These are phyloP conservation scores for Penicillium palitans DNA, from an alignment of 2,329 filamentous ascomycete genomes.

Conservation along the genomic window DNA sequence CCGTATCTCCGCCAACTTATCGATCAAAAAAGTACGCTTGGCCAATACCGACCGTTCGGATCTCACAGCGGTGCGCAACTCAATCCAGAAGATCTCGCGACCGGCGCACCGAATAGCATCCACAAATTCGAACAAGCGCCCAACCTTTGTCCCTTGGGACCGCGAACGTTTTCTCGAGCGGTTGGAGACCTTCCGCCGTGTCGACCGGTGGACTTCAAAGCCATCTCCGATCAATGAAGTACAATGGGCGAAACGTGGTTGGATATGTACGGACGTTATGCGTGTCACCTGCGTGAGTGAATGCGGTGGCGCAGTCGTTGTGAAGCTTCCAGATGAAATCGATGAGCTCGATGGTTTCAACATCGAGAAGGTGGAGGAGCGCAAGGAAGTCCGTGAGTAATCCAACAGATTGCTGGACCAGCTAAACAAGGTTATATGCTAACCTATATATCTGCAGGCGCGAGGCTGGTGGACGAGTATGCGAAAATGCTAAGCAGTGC, in stretches of 20 bases:
- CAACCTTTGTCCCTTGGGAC: slow-evolving; percentile 84
- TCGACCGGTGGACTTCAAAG: slow-evolving; percentile 92
- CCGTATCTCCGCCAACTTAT: slow-evolving; percentile 28
- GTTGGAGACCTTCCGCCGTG: slow-evolving; percentile 83
- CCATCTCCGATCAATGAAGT: slow-evolving; percentile 83
- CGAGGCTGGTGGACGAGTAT: slow-evolving; percentile 75
- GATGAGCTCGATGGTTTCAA: slow-evolving; percentile 52
- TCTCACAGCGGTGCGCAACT: slow-evolving; percentile 26
- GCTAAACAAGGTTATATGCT: neutral
- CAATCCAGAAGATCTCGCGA: slow-evolving; percentile 31
- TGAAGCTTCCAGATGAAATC: slow-evolving; percentile 72
- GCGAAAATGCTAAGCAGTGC: slow-evolving; percentile 68
- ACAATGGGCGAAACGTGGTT: slow-evolving; percentile 91
- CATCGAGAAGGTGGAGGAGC: slow-evolving; percentile 43
- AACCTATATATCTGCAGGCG: slow-evolving; percentile 39
- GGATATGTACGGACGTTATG: slow-evolving; percentile 81
- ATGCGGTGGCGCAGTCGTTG: slow-evolving; percentile 79
- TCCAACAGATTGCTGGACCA: neutral
- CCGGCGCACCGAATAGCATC: slow-evolving; percentile 32
- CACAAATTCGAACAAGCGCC: slow-evolving; percentile 41
- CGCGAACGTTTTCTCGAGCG: slow-evolving; percentile 77
- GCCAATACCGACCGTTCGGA: slow-evolving; percentile 24
- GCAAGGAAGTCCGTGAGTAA: slow-evolving; percentile 46
- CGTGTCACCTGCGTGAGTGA: slow-evolving; percentile 78
- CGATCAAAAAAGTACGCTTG: slow-evolving; percentile 40